Evolutionary conservation across 2,329 filamentous ascomycete genomes (phyloP), one percentile per base, ranked within the genome.

Genomic region (Fusarium lateritium): DNA sequence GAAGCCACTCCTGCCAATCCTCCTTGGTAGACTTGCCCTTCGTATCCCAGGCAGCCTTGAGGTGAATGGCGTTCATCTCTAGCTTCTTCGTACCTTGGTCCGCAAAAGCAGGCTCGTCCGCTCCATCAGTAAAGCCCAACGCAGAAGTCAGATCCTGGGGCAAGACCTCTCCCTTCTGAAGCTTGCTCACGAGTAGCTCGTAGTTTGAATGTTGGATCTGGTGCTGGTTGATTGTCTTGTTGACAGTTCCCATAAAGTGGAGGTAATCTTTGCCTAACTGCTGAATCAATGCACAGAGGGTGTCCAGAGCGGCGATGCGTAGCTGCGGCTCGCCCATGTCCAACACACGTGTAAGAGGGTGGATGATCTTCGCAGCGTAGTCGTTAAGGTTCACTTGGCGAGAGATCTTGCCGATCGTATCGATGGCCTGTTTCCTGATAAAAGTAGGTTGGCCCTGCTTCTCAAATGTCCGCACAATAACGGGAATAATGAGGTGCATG

Each of bases 1-100:
- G 90, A 80, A 99, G 94, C 96, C 96, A 99, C 79, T 99, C 96
- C 75, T 97, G 93, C 96, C 96, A 99, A 80, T 99, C 96, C 77
- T 99, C 96, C 74, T 94, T 94, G 11, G 96, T 99, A 0, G 95
- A 98, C 77, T 98, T 98, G 64, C 97, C 94, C 62, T 92, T 94
- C 0, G 97, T 96, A 73, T 98, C 96, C 96, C 96, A 99, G 1
- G 97, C 96, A 68, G 92, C 92, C 80, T 98, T 98, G 22, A 99
- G 84, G 83, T 99, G 97, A 68, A 98, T 94, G 51, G 97, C 94
- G 72, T 99, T 99, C 79, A 98, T 95, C 65, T 97, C 94, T 34
- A 98, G 86, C 80, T 98, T 98, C 84, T 97, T 98, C 14, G 92
- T 93, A 3, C 91, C 90, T 44, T 97, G 91, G 70, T 98, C 95